Percentiles rank a stretch among this genome's conserved stretches.
Conservation (phyloP, 1,139 yeast species). For the Yamadazyma buinensis region DNA sequence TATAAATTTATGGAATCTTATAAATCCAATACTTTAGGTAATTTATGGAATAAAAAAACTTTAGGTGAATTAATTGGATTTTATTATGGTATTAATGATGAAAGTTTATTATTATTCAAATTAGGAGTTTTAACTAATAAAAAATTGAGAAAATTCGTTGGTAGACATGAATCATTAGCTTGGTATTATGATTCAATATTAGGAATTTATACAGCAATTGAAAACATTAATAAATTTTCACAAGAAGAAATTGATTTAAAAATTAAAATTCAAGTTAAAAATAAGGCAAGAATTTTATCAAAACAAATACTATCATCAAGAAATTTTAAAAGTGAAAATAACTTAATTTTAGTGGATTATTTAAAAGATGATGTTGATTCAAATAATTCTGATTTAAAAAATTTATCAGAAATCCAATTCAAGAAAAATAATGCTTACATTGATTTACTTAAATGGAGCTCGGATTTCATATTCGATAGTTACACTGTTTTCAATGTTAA, state of each 20-base stretch:
- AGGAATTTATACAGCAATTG: slow-evolving; percentile 48
- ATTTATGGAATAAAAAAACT: slow-evolving; percentile 38
- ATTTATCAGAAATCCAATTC: slow-evolving; percentile 32
- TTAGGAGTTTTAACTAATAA: slow-evolving; percentile 45
- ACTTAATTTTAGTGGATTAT: slow-evolving; percentile 10
- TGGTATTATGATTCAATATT: slow-evolving; percentile 64
- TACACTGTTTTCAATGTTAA: slow-evolving; percentile 41
- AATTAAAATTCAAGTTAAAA: slow-evolving; percentile 38
- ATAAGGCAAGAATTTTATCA: slow-evolving; percentile 34
- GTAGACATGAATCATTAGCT: slow-evolving; percentile 54
- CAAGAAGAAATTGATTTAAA: slow-evolving; percentile 43
- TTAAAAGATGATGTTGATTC: slow-evolving; percentile 19
- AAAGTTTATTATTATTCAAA: slow-evolving; percentile 51
- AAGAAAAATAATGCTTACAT: slow-evolving; percentile 37
- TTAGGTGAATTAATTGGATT: slow-evolving; percentile 48
- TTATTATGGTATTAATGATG: slow-evolving; percentile 65
- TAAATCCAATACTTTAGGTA: slow-evolving; percentile 9
- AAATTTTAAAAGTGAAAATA: slow-evolving; percentile 8
- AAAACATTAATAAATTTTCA: slow-evolving; percentile 32
- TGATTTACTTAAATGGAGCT: slow-evolving; percentile 39
- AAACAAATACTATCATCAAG: slow-evolving; percentile 30
- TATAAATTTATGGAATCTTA: slow-evolving; percentile 16
- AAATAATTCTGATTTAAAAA: slow-evolving; percentile 19
- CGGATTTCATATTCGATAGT: slow-evolving; percentile 41
- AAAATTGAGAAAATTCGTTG: slow-evolving; percentile 30